phyloP scores from a whole-genome alignment of 495 filamentous ascomycete species.

The Xylaria intraflava region DNA sequence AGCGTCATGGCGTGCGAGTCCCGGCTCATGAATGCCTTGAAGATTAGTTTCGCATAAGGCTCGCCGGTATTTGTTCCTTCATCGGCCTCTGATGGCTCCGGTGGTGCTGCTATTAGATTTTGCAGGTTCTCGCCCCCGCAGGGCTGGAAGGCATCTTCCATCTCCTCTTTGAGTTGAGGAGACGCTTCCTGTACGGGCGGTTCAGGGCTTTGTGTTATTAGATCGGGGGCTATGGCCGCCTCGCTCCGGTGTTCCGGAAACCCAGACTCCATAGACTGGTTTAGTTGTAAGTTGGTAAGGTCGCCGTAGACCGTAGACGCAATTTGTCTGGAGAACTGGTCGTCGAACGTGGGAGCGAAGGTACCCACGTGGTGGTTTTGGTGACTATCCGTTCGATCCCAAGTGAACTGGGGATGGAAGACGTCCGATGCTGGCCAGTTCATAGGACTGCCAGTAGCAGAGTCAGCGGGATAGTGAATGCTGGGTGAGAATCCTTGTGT shows the following conservation, averaged over 20 bases:
- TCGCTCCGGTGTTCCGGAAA: not conserved
- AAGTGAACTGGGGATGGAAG: not conserved
- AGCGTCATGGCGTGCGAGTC: slow-evolving; percentile 64
- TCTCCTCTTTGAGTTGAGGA: not conserved
- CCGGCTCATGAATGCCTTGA: slow-evolving; percentile 60
- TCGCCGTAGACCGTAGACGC: not conserved
- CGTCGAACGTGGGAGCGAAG: not conserved
- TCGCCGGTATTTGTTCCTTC: slow-evolving; percentile 36
- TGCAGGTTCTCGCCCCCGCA: not conserved
- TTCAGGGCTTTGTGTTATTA: not conserved
- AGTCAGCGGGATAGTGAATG: not conserved
- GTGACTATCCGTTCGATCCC: not conserved
- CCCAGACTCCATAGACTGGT: not conserved
- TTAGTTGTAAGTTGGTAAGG: not conserved
- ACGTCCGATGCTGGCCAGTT: not conserved
- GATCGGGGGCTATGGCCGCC: not conserved
- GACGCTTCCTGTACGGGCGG: not conserved
- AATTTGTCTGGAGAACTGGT: not conserved
- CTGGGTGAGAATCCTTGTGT: not conserved
- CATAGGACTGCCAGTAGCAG: not conserved
- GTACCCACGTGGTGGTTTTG: not conserved
- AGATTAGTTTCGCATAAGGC: slow-evolving; percentile 83
- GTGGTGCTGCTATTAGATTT: not conserved
- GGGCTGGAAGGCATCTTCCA: not conserved
- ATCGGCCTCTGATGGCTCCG: not conserved